Evolutionary conservation across 805 yeast species (phyloP), one percentile per base, ranked within the genome.

Genomic region (Kodamaea hsintzibuensis): DNA sequence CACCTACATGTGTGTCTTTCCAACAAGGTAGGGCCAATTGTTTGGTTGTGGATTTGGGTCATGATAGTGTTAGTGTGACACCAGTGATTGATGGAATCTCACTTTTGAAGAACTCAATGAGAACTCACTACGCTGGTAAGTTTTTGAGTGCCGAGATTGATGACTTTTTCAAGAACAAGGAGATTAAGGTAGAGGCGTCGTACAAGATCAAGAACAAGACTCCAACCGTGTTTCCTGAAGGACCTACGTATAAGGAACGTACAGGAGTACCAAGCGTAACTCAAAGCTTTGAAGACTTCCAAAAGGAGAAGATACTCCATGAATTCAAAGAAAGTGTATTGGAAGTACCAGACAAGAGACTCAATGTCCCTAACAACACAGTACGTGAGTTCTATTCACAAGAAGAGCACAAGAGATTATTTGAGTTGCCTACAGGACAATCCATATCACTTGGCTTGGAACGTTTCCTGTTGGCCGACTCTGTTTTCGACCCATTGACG

Each of bases 11-110:
- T 72, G 85, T 88, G 1, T 84, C 96, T 1, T 92, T 92, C 71
- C 91, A 93, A 9, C 87, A 88, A 58, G 97, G 96, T 2, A 80
- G 96, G 66, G 91, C 96, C 45, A 87, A 86, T 56, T 91, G 96
- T 66, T 74, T 91, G 33, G 91, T 91, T 40, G 93, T 91, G 40
- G 96, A 91, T 67, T 71, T 89, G 40, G 97, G 97, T 5, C 95
- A 89, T 64, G 92, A 88, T 65, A 73, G 85, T 1, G 76, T 82
- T 16, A 83, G 90, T 56, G 92, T 85, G 1, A 86, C 95, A 4
- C 96, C 92, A 1, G 91, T 88, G 17, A 83, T 86, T 55, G 96
- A 88, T 70, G 96, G 96, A 19, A 82, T 87, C 70, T 86, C 91
- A 46, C 71, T 89, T 54, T 78, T 87, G 46, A 86, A 82, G 59